Percentiles rank a stretch among this genome's conserved stretches.
Evolutionary conservation across 2,329 filamentous ascomycete genomes (phyloP).

Genomic region (Trichoderma koningiopsis): DNA sequence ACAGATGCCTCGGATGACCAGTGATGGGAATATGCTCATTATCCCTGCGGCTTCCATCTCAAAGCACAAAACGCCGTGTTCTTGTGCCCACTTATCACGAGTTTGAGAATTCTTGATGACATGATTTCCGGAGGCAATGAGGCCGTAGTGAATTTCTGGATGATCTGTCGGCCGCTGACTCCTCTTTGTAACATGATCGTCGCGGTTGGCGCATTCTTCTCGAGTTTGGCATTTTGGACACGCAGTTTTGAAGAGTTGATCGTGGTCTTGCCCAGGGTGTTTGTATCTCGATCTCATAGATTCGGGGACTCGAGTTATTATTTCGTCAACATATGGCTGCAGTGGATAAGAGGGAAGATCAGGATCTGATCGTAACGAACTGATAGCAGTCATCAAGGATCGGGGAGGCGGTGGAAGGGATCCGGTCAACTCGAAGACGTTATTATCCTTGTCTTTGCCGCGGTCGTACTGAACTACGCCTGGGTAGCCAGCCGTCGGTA

Average conservation of each 20-base stretch:
- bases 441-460: not conserved
- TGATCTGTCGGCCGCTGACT: not conserved
- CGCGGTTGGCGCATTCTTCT: constrained; percentile 1
- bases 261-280: not conserved
- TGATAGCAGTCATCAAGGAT: not conserved
- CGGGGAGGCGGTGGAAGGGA: not conserved
- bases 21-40: constrained; percentile 35
- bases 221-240: not conserved
- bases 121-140: not conserved
- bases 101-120: not conserved
- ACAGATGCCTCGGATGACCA: constrained; percentile 44
- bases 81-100: not conserved
- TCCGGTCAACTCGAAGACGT: not conserved
- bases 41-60: constrained; percentile 39
- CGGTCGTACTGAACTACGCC: constrained; percentile 1
- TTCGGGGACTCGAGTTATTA: not conserved
- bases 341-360: not conserved
- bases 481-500: not conserved
- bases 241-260: not conserved
- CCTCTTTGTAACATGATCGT: not conserved
- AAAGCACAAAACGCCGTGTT: not conserved
- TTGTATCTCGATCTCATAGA: not conserved
- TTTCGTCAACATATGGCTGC: not conserved
- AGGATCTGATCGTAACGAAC: not conserved
- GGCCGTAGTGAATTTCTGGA: not conserved